phyloP scores from a whole-genome alignment of 2,329 filamentous ascomycete genomes.

The Teratosphaeria epicoccoides region DNA sequence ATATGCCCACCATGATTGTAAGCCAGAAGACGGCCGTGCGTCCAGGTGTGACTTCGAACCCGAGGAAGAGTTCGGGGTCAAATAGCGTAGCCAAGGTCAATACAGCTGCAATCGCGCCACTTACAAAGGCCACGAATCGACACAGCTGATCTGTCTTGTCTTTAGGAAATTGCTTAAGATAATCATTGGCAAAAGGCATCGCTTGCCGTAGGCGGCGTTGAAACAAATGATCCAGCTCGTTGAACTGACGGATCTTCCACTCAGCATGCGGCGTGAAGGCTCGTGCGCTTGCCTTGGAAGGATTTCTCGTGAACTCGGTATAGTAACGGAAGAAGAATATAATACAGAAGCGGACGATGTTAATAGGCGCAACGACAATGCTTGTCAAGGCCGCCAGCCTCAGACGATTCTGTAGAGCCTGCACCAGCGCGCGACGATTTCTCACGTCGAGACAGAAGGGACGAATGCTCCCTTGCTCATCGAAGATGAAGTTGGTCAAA shows the following conservation, averaged over 20 bases:
- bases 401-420: constrained; percentile 66
- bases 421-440: constrained; percentile 66
- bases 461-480: constrained; percentile 75
- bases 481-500: constrained; percentile 89
- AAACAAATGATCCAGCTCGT: constrained; percentile 88
- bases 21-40: constrained; percentile 87
- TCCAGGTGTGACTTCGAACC: constrained; percentile 82
- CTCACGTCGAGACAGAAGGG: constrained; percentile 77
- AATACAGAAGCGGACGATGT: constrained; percentile 75
- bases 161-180: constrained; percentile 93
- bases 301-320: constrained; percentile 93
- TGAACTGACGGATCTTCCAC: constrained; percentile 98
- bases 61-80: constrained; percentile 81
- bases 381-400: constrained; percentile 77
- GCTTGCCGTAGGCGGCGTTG: constrained; percentile 86
- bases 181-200: constrained; percentile 81
- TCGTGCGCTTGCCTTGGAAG: constrained; percentile 72
- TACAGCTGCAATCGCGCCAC: constrained; percentile 76
- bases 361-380: constrained; percentile 73
- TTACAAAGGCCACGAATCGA: constrained; percentile 75
- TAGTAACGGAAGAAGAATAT: constrained; percentile 94
- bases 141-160: constrained; percentile 80
- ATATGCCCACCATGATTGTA: constrained; percentile 69
- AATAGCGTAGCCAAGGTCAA: constrained; percentile 74
- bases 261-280: constrained; percentile 88